Percentiles rank a stretch among this genome's conserved stretches.
These are phyloP conservation scores for Candida mesenterica DNA, from an alignment of 1,139 yeast species.

Conservation along the genomic window DNA sequence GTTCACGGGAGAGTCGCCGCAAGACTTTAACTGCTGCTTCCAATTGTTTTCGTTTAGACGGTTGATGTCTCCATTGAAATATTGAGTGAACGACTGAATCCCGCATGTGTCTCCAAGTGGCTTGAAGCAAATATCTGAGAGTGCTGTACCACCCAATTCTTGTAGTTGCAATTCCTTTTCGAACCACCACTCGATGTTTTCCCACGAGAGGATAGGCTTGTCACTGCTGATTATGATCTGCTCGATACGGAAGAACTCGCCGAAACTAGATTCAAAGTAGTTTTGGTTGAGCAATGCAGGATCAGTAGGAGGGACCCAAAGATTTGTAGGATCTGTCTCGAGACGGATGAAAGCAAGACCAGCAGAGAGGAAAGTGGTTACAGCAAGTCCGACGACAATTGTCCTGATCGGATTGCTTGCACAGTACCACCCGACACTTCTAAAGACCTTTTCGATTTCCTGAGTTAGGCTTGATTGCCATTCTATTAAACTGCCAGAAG, in stretches of 20 bases:
- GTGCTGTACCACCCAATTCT: conserved; percentile 26
- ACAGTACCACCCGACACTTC: conserved; percentile 49
- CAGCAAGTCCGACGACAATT: conserved; percentile 42
- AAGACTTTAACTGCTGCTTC: conserved; percentile 50
- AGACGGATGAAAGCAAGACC: conserved; percentile 56
- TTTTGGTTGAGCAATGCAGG: conserved; percentile 66
- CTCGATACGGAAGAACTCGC: conserved; percentile 88
- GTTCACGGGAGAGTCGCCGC: conserved; percentile 80
- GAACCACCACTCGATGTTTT: conserved; percentile 84
- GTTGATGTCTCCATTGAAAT: conserved; percentile 65
- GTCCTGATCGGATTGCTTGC: conserved; percentile 58
- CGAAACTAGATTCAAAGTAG: conserved; percentile 76
- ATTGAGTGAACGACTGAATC: conserved; percentile 88
- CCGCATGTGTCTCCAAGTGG: conserved; percentile 80
- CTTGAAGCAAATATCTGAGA: conserved; percentile 77
- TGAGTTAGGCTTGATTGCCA: conserved; percentile 1
- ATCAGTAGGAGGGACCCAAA: conserved; percentile 90
- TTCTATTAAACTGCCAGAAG: conserved; percentile 1
- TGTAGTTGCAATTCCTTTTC: conserved; percentile 61
- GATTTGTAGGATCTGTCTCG: conserved; percentile 75
- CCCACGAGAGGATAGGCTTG: conserved; percentile 59
- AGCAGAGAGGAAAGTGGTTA: conserved; percentile 47
- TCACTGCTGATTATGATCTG: conserved; percentile 78
- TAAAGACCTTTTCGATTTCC: conserved; percentile 27
- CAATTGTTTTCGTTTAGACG: conserved; percentile 53